A percentile compares a stretch with the other conserved stretches of the same genome.
Evolutionary conservation across 352 stramenopile species (phyloP).

Genomic region (Phytophthora hibernalis): DNA sequence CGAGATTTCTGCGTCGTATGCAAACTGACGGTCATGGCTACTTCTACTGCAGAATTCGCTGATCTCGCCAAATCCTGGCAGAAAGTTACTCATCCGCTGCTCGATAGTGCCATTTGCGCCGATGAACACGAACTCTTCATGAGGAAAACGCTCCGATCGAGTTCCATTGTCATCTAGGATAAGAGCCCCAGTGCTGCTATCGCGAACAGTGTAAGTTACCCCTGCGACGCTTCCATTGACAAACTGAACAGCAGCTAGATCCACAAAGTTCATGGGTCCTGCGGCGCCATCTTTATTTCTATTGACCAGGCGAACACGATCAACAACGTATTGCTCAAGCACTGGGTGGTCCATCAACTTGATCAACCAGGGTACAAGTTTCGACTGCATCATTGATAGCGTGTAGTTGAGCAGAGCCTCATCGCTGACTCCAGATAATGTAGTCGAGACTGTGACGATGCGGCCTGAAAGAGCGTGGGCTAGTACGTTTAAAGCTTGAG

Average conservation of each 20-base stretch:
- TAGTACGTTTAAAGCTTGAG: slow-evolving; percentile 17
- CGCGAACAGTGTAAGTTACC: slow-evolving; percentile 35
- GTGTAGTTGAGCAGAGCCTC: slow-evolving; percentile 8
- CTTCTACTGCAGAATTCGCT: slow-evolving; percentile 51
- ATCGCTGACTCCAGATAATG: slow-evolving; percentile 8
- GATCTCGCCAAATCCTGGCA: slow-evolving; percentile 52
- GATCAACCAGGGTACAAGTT: slow-evolving; percentile 52
- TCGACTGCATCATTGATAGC: slow-evolving; percentile 33
- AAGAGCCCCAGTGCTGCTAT: slow-evolving; percentile 3
- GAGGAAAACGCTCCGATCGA: slow-evolving; percentile 50
- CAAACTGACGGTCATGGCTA: slow-evolving; percentile 34
- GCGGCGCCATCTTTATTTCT: slow-evolving; percentile 3
- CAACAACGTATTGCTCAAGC: slow-evolving; percentile 45
- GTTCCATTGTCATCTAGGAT: slow-evolving; percentile 41
- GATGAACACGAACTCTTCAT: slow-evolving; percentile 40
- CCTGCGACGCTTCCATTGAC: slow-evolving; percentile 45
- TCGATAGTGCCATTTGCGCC: neutral
- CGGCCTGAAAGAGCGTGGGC: slow-evolving; percentile 15
- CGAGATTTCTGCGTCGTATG: slow-evolving; percentile 33
- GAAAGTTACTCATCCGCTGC: slow-evolving; percentile 19
- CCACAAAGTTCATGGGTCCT: slow-evolving; percentile 20
- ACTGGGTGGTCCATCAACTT: slow-evolving; percentile 47
- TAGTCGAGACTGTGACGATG: slow-evolving; percentile 11
- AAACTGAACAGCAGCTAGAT: slow-evolving; percentile 58
- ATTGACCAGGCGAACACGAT: slow-evolving; percentile 26